phyloP scores from a whole-genome alignment of 1,139 yeast genomes.

The Taphrina confusa region DNA sequence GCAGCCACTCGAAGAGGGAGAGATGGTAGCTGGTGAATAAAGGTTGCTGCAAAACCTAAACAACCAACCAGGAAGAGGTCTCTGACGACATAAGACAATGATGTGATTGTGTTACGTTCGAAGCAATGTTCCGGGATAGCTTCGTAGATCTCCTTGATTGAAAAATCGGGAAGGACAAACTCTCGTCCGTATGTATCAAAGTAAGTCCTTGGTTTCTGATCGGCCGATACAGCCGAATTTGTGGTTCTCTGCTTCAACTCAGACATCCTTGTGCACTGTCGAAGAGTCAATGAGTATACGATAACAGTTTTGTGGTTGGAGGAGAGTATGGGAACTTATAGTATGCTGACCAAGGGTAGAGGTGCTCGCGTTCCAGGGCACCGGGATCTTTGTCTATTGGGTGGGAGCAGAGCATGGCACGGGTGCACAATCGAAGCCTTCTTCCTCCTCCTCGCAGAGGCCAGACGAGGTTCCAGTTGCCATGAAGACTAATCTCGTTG shows the following conservation, averaged over 20 bases:
- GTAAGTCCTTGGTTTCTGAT: conserved; percentile 27
- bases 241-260: conserved; percentile 13
- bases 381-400: too few relatives aligned
- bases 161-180: conserved; percentile 70
- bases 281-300: too few relatives aligned
- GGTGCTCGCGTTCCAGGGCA: too few relatives aligned
- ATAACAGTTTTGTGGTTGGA: too few relatives aligned
- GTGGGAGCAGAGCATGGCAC: too few relatives aligned
- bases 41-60: conserved; percentile 59
- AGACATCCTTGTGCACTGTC: conserved; percentile 11
- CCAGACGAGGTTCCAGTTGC: too few relatives aligned
- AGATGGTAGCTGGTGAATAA: conserved; percentile 56
- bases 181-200: conserved; percentile 54
- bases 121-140: conserved; percentile 78
- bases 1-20: conserved; percentile 54
- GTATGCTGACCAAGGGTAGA: too few relatives aligned
- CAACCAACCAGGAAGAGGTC: conserved; percentile 59
- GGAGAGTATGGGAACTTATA: too few relatives aligned
- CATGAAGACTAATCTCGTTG: too few relatives aligned
- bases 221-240: neutral
- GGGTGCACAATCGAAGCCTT: too few relatives aligned
- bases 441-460: too few relatives aligned
- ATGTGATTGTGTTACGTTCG: conserved; percentile 60
- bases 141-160: conserved; percentile 69
- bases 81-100: conserved; percentile 64